Evolutionary conservation across 306 rosid genomes (phyloP).

Genomic region (Dalbergia cochinchinensis): DNA sequence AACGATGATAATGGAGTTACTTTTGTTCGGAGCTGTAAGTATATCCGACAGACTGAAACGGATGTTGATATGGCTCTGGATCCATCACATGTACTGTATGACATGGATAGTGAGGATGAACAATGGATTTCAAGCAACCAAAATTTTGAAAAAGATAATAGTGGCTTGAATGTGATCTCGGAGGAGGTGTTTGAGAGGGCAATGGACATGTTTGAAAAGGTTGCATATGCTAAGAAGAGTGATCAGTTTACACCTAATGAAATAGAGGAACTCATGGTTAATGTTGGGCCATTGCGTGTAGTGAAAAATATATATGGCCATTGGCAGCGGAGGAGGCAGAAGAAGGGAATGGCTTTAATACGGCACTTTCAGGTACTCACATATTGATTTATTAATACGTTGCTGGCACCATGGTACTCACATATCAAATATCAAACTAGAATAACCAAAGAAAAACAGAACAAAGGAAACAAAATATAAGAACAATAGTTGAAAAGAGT

Average conservation of each 20-base stretch:
- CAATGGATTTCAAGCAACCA: slow-evolving; percentile 61
- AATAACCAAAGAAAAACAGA: too few species aligned
- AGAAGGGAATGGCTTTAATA: slow-evolving; percentile 85
- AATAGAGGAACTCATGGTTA: slow-evolving; percentile 71
- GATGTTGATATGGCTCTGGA: slow-evolving; percentile 94
- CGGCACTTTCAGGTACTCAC: slow-evolving; percentile 89
- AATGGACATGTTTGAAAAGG: slow-evolving; percentile 92
- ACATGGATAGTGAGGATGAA: slow-evolving; percentile 99
- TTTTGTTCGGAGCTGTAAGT: slow-evolving; percentile 73
- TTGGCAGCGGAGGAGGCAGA: slow-evolving; percentile 81
- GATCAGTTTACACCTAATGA: slow-evolving; percentile 76
- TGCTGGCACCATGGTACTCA: slow-evolving; percentile 10
- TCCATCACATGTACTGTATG: slow-evolving; percentile 78
- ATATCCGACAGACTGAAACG: slow-evolving; percentile 76
- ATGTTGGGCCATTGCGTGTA: slow-evolving; percentile 58
- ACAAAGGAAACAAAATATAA: too few species aligned
- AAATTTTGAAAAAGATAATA: slow-evolving; percentile 56
- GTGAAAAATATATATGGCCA: slow-evolving; percentile 68
- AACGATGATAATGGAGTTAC: slow-evolving; percentile 63
- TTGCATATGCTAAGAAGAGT: slow-evolving; percentile 69
- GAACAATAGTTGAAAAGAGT: too few species aligned
- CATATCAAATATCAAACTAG: not conserved
- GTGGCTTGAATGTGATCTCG: slow-evolving; percentile 52
- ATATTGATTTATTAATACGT: slow-evolving; percentile 16
- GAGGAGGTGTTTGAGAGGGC: slow-evolving; percentile 79